Conservation (phyloP, 2,329 filamentous ascomycete genomes). For the Gaeumannomyces sp. region DNA sequence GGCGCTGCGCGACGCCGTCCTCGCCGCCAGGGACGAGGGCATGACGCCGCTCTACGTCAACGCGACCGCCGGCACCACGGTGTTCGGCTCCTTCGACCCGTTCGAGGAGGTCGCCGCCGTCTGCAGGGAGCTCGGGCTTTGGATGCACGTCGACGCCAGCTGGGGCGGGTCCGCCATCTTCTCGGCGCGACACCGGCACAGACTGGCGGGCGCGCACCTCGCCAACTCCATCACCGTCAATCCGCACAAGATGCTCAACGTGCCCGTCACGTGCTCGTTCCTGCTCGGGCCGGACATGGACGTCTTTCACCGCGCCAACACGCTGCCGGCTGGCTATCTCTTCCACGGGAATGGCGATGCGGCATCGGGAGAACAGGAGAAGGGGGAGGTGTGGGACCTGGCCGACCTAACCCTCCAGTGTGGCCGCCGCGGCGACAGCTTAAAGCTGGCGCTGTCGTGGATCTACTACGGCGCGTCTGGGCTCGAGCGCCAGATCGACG, state of each 20-base stretch:
- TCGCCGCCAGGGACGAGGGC: constrained; percentile 56
- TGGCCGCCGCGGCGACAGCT: constrained; percentile 73
- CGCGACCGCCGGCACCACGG: constrained; percentile 90
- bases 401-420: constrained; percentile 93
- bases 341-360: constrained; percentile 51
- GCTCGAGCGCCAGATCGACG: constrained; percentile 63
- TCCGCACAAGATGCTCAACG: constrained; percentile 95
- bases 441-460: constrained; percentile 87
- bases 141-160: constrained; percentile 88
- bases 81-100: constrained; percentile 83
- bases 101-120: constrained; percentile 64
- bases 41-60: constrained; percentile 92
- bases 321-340: constrained; percentile 77
- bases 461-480: constrained; percentile 78
- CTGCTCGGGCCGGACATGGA: constrained; percentile 71
- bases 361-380: constrained; percentile 27
- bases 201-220: constrained; percentile 63
- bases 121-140: constrained; percentile 66
- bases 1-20: constrained; percentile 57
- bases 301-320: constrained; percentile 78
- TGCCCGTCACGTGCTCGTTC: constrained; percentile 86
- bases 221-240: constrained; percentile 84
- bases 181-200: constrained; percentile 52
- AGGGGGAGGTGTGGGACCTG: constrained; percentile 62
- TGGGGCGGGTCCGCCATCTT: constrained; percentile 89